Conservation (phyloP, 371 early-diverging fungal genomes). For the Apophysomyces trapeziformis region DNA sequence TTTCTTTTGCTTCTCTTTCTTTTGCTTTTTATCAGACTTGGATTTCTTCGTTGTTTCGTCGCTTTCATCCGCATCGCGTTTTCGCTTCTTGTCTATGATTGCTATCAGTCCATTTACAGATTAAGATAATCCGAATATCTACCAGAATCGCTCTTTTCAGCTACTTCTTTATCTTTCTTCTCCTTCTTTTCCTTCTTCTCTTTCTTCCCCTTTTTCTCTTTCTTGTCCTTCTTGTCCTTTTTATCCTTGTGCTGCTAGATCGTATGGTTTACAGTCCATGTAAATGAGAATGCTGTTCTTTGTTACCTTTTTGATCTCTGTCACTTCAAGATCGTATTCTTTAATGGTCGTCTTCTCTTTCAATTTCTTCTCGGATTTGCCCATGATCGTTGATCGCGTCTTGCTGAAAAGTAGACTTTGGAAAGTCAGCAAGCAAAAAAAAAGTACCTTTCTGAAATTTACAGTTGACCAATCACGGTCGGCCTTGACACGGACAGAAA, state of each 20-base stretch:
- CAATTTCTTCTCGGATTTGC: not conserved
- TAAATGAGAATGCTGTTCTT: not conserved
- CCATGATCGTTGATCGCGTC: not conserved
- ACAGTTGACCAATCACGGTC: no score
- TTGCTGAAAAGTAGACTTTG: not conserved
- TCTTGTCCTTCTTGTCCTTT: conserved; percentile 3
- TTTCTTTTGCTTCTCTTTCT: conserved; percentile 17
- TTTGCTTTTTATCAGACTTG: conserved; percentile 26
- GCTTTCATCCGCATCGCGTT: conserved; percentile 10
- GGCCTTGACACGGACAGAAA: no score
- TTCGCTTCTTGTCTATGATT: conserved; percentile 21
- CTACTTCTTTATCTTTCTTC: not conserved
- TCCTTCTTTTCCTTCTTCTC: not conserved
- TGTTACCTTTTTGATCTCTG: conserved; percentile 1
- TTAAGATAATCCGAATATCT: no score
- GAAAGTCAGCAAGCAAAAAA: not conserved
- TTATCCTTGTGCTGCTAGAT: not conserved
- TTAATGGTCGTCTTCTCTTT: not conserved
- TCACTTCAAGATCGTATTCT: not conserved
- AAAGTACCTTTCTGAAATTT: not conserved
- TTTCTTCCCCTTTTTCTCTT: not conserved
- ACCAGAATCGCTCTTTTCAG: no score
- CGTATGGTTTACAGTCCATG: not conserved
- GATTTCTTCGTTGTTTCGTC: conserved; percentile 13
- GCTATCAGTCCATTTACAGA: not conserved